Evolutionary conservation across 1,284 basidiomycete species (phyloP).

Genomic region (Boletellus dicymbophilus): DNA sequence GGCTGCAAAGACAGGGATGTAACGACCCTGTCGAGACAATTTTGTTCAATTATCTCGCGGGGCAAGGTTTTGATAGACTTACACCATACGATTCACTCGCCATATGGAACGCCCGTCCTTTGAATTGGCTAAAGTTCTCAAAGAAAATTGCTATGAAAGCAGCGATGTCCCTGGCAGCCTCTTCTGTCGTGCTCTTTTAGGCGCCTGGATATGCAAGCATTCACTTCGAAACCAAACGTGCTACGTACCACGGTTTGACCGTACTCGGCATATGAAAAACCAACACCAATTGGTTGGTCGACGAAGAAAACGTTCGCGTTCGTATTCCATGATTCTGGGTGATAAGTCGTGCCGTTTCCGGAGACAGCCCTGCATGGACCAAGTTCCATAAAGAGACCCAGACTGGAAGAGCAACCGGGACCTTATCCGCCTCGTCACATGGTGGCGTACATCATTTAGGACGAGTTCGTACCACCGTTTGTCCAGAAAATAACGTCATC

Average conservation of each 20-base stretch:
- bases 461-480: slow-evolving; percentile 31
- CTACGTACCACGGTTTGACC: slow-evolving; percentile 51
- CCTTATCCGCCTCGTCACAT: slow-evolving; percentile 11
- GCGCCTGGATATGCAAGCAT: too few species aligned
- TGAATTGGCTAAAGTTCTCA: slow-evolving; percentile 58
- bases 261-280: slow-evolving; percentile 67
- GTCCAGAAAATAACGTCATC: slow-evolving; percentile 74
- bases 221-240: neutral
- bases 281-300: slow-evolving; percentile 72
- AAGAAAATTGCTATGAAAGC: slow-evolving; percentile 70
- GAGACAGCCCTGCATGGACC: slow-evolving; percentile 42
- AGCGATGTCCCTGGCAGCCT: slow-evolving; percentile 63
- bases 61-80: slow-evolving; percentile 15
- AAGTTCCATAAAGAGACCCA: slow-evolving; percentile 36
- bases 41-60: neutral
- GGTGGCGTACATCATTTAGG: slow-evolving; percentile 30
- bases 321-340: slow-evolving; percentile 63
- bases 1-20: slow-evolving; percentile 82
- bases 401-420: slow-evolving; percentile 28
- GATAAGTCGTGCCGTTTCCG: slow-evolving; percentile 45
- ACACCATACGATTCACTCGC: slow-evolving; percentile 64
- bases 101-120: slow-evolving; percentile 59
- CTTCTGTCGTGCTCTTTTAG: slow-evolving; percentile 50
- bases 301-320: slow-evolving; percentile 67
- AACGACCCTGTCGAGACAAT: slow-evolving; percentile 59